Evolutionary conservation across 495 filamentous ascomycete genomes (phyloP).

Genomic region (Rhizodiscina lignyota): DNA sequence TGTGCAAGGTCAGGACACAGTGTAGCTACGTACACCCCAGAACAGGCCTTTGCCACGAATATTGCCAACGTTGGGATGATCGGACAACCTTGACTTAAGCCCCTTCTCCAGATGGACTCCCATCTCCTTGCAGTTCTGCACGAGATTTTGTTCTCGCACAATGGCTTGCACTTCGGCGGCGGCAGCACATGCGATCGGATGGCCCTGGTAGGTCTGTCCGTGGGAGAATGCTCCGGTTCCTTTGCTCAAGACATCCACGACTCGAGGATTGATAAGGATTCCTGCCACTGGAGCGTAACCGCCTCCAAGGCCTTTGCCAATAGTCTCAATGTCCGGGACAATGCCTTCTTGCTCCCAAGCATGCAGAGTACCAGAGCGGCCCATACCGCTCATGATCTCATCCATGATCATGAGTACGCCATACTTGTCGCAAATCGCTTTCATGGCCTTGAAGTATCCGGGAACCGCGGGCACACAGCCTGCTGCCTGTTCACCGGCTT

Average conservation of each 20-base stretch:
- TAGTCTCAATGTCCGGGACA: constrained; percentile 25
- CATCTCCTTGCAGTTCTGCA: constrained; percentile 34
- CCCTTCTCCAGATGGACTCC: constrained; percentile 30
- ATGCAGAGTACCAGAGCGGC: constrained; percentile 21
- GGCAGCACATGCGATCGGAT: constrained; percentile 41
- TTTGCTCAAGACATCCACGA: constrained; percentile 6
- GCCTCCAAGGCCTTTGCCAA: constrained; percentile 20
- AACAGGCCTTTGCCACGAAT: constrained; percentile 49
- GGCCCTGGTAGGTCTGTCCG: constrained; percentile 34
- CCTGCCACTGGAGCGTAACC: constrained; percentile 11
- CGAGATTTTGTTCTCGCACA: constrained; percentile 34
- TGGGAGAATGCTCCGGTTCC: constrained; percentile 10
- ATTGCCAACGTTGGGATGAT: constrained; percentile 42
- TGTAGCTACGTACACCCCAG: constrained; percentile 29
- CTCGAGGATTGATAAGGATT: constrained; percentile 6
- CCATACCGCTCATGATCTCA: constrained; percentile 57
- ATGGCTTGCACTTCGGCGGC: constrained; percentile 44
- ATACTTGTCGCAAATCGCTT: constrained; percentile 42
- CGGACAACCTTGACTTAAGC: constrained; percentile 26
- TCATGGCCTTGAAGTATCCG: constrained; percentile 49
- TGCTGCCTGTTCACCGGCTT: constrained; percentile 28
- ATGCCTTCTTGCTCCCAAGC: constrained; percentile 26
- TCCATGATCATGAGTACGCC: constrained; percentile 56
- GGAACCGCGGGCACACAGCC: constrained; percentile 46
- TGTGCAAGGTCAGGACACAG: not conserved